These are phyloP conservation scores for Paecilomyces sp. DNA, from an alignment of 2,329 filamentous ascomycete species.

Conservation along the genomic window DNA sequence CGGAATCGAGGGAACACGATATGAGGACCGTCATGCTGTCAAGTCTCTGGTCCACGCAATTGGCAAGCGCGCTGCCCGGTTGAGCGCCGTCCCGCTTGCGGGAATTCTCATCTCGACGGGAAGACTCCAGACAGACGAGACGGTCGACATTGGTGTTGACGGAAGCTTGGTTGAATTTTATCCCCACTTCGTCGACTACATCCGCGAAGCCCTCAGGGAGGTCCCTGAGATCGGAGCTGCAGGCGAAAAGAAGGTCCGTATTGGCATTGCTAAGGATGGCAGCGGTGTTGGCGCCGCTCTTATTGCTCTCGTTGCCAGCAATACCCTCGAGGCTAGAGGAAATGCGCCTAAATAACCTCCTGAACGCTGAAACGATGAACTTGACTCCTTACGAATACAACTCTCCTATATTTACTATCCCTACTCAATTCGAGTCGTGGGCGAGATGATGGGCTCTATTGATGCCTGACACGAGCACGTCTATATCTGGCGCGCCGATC, in stretches of 20 bases:
- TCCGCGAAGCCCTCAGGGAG: conserved; percentile 71
- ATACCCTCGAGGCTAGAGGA: conserved; percentile 5
- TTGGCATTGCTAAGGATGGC: conserved; percentile 95
- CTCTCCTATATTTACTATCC: not conserved
- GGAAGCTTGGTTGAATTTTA: conserved; percentile 94
- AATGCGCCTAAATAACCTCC: not conserved
- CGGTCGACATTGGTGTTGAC: conserved; percentile 89
- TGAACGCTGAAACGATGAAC: not conserved
- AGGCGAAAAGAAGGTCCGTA: conserved; percentile 80
- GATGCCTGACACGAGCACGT: not conserved
- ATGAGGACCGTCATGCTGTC: conserved; percentile 82
- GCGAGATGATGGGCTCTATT: not conserved
- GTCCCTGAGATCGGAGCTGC: conserved; percentile 69
- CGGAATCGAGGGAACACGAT: conserved; percentile 65
- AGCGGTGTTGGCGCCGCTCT: conserved; percentile 91
- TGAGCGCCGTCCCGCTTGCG: conserved; percentile 81
- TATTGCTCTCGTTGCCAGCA: conserved; percentile 81
- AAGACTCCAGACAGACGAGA: conserved; percentile 59
- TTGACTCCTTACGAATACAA: not conserved
- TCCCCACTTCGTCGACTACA: conserved; percentile 81
- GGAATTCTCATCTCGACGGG: conserved; percentile 77
- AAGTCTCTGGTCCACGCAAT: conserved; percentile 77
- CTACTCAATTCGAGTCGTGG: not conserved
- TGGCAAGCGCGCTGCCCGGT: conserved; percentile 77
- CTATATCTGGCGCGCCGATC: not conserved